These are phyloP conservation scores for Aspergillus fumigatus DNA, from an alignment of 2,329 filamentous ascomycete genomes.

Conservation along the genomic window DNA sequence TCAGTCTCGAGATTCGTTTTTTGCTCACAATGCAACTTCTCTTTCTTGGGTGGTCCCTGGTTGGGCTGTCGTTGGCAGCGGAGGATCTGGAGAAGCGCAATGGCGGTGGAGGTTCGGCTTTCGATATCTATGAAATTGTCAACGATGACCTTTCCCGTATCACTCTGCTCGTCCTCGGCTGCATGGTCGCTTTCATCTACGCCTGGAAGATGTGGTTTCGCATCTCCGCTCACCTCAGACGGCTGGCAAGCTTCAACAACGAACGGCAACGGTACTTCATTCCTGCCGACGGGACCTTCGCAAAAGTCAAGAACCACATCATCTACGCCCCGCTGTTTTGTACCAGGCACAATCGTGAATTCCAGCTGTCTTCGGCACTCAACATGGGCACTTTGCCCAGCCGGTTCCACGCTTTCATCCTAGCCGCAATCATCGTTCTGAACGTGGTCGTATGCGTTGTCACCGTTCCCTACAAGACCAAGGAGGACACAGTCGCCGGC, in stretches of 20 bases:
- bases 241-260: slow-evolving; percentile 70
- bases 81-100: slow-evolving; percentile 25
- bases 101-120: slow-evolving; percentile 6
- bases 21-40: slow-evolving; percentile 18
- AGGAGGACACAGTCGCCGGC: slow-evolving; percentile 30
- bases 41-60: slow-evolving; percentile 23
- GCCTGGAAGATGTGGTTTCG: slow-evolving; percentile 62
- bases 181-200: slow-evolving; percentile 59
- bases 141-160: slow-evolving; percentile 58
- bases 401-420: slow-evolving; percentile 42
- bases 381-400: slow-evolving; percentile 45
- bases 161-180: slow-evolving; percentile 60
- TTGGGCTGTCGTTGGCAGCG: slow-evolving; percentile 23
- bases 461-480: slow-evolving; percentile 37
- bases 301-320: slow-evolving; percentile 65
- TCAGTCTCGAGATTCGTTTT: not conserved
- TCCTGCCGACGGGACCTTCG: slow-evolving; percentile 52
- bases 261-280: slow-evolving; percentile 77
- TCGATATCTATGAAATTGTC: slow-evolving; percentile 27
- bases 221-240: slow-evolving; percentile 64
- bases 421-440: slow-evolving; percentile 39
- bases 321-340: slow-evolving; percentile 45
- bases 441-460: slow-evolving; percentile 49
- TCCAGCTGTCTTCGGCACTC: slow-evolving; percentile 40
- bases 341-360: slow-evolving; percentile 42